Evolutionary conservation across 2,329 filamentous ascomycete species (phyloP), one percentile per base, ranked within the genome.

Genomic region (Fusarium sublunatum): DNA sequence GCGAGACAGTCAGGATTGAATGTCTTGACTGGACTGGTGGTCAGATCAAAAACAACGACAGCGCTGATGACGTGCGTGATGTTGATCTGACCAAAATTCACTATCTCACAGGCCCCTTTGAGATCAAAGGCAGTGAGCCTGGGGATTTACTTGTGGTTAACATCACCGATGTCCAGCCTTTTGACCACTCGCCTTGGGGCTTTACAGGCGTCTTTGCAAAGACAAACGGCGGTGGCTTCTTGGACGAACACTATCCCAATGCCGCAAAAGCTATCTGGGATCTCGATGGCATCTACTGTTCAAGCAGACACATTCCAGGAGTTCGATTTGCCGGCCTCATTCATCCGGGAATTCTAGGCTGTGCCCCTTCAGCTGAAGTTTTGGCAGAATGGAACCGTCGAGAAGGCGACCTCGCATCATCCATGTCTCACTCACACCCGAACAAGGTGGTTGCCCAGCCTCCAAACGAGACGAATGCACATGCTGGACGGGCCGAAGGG

Each of bases 1-100:
- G 89, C 28, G 93, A 97, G 78, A 91, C 91, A 0, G 93, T 97
- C 66, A 96, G 96, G 77, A 96, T 97, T 65, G 92, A 97, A 81
- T 97, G 93, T 71, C 81, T 95, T 7, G 92, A 96, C 78, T 96
- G 92, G 88, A 88, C 87, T 6, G 87, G 87, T 22, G 93, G 93
- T 2, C 93, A 97, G 70, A 96, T 97, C 71, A 84, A 86, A 52
- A 96, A 97, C 77, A 90, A 94, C 65, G 93, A 97, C 75, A 90
- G 85, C 29, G 93, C 93, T n/a, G 91, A 97, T 70, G 93, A 97
- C 72, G 79, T 97, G 55, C 87, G 88, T 60, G 88, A 95, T 64
- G 90, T 96, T 47, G 93, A 97, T 72, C 81, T 97, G 4, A 96
- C 91, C 22, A 84, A 86, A 54, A 85, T 96, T 42, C 93, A 97